Evolutionary conservation across 495 filamentous ascomycete species (phyloP).

Genomic region (Jackrogersella multiformis): DNA sequence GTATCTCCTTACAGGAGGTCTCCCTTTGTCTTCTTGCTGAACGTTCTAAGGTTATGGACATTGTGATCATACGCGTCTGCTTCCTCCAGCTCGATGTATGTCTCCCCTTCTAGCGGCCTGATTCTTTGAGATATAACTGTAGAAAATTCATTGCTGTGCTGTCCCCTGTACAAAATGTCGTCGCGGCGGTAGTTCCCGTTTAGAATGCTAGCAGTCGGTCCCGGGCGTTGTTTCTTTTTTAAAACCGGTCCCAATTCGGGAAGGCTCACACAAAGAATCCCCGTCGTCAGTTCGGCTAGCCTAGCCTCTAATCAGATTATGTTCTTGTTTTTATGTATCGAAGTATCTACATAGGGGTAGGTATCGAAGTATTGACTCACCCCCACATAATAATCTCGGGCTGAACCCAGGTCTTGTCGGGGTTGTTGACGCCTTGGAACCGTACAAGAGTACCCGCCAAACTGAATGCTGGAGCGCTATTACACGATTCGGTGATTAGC

Average conservation of each 20-base stretch:
- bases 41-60: neutral
- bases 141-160: neutral
- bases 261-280: constrained; percentile 23
- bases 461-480: constrained; percentile 15
- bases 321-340: too few species aligned
- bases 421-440: constrained; percentile 8
- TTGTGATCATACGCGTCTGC: neutral
- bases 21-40: neutral
- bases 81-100: neutral
- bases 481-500: neutral
- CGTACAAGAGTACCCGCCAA: constrained; percentile 13
- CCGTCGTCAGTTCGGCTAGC: constrained; percentile 13
- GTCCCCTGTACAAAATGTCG: neutral
- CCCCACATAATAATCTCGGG: constrained; percentile 26
- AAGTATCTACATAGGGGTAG: too few species aligned
- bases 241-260: constrained; percentile 13
- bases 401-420: constrained; percentile 25
- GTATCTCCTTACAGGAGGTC: neutral
- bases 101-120: neutral
- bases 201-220: neutral
- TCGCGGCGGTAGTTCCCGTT: neutral
- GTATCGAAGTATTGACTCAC: neutral
- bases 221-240: neutral
- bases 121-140: neutral
- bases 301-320: neutral